These are phyloP conservation scores for Lactarius trivialis DNA, from an alignment of 768 basidiomycete species.

Conservation along the genomic window DNA sequence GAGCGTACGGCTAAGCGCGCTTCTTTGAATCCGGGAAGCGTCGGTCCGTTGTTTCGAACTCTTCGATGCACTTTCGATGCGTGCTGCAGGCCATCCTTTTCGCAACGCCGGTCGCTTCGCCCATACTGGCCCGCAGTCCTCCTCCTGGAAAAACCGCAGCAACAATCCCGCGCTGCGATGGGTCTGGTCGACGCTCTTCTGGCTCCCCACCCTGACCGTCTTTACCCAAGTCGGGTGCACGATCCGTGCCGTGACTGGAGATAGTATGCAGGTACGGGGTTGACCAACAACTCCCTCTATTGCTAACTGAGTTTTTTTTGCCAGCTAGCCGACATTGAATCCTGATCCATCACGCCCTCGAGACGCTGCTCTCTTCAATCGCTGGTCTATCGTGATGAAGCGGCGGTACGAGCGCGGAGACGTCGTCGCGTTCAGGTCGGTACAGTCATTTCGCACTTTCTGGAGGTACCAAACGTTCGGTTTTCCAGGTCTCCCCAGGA, in stretches of 20 bases:
- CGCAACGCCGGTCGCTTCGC: neutral
- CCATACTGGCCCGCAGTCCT: constrained; percentile 1
- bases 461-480: neutral
- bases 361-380: constrained; percentile 20
- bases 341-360: constrained; percentile 17
- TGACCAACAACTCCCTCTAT: neutral
- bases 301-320: neutral
- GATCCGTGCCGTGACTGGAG: constrained; percentile 16
- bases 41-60: neutral
- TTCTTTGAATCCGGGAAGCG: neutral
- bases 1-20: no score
- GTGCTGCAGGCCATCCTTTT: neutral
- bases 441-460: no score
- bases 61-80: neutral
- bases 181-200: constrained; percentile 8
- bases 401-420: constrained; percentile 20
- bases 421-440: constrained; percentile 17
- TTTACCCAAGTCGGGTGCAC: constrained; percentile 19
- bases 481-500: constrained; percentile 17
- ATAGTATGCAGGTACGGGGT: constrained; percentile 23
- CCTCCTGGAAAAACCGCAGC: neutral
- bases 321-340: constrained; percentile 23
- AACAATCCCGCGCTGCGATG: constrained; percentile 1
- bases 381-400: constrained; percentile 11
- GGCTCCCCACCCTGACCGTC: constrained; percentile 14